Evolutionary conservation across 495 filamentous ascomycete genomes (phyloP).

Genomic region (Penicillium steckii): DNA sequence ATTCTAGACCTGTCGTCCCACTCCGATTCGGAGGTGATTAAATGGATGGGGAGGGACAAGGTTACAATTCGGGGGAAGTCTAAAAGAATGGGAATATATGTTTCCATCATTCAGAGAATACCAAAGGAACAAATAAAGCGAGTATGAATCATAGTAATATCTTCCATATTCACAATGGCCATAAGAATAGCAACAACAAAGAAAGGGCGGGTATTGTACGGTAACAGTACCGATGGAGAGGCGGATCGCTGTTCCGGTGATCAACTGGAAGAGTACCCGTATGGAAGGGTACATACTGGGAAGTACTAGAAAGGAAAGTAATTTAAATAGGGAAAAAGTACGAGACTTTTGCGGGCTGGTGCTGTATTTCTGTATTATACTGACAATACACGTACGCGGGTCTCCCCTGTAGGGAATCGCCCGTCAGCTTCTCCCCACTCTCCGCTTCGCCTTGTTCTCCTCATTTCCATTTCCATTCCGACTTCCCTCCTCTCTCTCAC

Average conservation of each 20-base stretch:
- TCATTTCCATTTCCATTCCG: constrained; percentile 14
- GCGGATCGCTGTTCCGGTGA: no score
- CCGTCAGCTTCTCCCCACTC: constrained; percentile 37
- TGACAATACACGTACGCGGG: background rate
- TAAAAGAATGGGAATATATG: no score
- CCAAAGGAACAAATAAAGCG: background rate
- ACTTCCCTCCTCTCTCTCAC: constrained; percentile 9
- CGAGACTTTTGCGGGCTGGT: no score
- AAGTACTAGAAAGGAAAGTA: no score
- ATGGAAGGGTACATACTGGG: no score
- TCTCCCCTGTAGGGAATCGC: constrained; percentile 7
- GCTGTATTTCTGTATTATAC: background rate
- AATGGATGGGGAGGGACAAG: background rate
- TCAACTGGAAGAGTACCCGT: no score
- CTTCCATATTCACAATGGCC: no score
- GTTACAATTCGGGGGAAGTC: background rate
- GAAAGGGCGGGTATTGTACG: no score
- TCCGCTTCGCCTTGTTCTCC: constrained; percentile 24
- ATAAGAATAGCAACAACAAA: no score
- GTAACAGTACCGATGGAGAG: no score
- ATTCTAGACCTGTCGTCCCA: constrained; percentile 2
- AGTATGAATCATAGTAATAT: background rate
- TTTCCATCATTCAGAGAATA: background rate
- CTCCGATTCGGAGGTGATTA: constrained; percentile 5
- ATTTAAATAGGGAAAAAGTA: no score